Evolutionary conservation across 2,329 filamentous ascomycete genomes (phyloP).

Genomic region (Gliomastix tumulicola): DNA sequence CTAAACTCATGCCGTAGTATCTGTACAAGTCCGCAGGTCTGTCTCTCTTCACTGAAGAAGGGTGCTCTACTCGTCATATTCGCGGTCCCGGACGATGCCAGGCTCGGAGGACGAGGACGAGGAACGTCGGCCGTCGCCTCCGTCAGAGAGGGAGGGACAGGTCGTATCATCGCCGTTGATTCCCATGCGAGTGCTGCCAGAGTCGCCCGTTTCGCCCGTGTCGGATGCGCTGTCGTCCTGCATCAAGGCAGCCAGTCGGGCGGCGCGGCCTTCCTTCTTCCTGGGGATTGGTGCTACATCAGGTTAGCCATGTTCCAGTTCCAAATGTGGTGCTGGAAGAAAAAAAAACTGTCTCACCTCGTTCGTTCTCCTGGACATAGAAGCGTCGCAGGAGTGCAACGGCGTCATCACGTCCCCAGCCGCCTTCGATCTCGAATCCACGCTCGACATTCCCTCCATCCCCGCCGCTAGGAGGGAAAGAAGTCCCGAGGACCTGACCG

Average conservation of each 20-base stretch:
- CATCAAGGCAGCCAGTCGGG: constrained; percentile 44
- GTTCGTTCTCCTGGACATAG: constrained; percentile 96
- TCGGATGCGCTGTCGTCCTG: constrained; percentile 22
- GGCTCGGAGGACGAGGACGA: too few relatives aligned
- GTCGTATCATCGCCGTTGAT: too few relatives aligned
- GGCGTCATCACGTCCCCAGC: constrained; percentile 84
- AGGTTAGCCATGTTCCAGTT: constrained; percentile 8
- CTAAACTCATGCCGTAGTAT: too few relatives aligned
- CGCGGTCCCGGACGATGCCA: too few relatives aligned
- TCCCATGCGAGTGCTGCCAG: too few relatives aligned
- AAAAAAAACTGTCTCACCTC: too few relatives aligned
- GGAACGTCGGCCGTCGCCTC: too few relatives aligned
- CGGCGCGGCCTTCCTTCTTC: constrained; percentile 49
- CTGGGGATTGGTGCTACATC: constrained; percentile 39
- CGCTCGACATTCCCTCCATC: constrained; percentile 66
- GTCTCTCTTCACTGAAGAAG: too few relatives aligned
- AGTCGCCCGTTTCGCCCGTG: not conserved
- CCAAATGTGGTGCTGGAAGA: constrained; percentile 7
- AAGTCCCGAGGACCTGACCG: constrained; percentile 25
- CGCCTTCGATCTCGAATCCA: constrained; percentile 77
- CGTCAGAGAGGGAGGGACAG: too few relatives aligned
- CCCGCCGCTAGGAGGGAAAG: constrained; percentile 30
- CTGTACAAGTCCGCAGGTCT: too few relatives aligned
- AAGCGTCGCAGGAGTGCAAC: constrained; percentile 89
- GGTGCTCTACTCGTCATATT: too few relatives aligned